Percentiles rank a stretch among this genome's conserved stretches.
These are phyloP conservation scores for Schizosaccharomyces octosporus DNA, from an alignment of 805 yeast genomes.

Conservation along the genomic window DNA sequence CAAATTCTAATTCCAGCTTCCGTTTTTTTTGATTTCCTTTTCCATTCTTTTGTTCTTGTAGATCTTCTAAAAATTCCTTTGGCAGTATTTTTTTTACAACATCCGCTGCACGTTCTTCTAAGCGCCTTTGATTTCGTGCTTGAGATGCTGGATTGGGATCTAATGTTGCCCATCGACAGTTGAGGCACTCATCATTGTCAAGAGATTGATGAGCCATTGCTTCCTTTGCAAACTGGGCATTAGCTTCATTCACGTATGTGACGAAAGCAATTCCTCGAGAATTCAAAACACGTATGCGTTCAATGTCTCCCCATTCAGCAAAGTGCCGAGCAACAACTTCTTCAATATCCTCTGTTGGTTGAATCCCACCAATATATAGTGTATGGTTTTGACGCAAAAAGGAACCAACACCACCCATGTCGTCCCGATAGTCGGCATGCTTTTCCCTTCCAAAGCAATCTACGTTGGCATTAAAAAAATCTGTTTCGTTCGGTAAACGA, in stretches of 20 bases:
- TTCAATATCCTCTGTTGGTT: conserved; percentile 20
- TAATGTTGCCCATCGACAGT: conserved; percentile 69
- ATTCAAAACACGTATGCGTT: conserved; percentile 34
- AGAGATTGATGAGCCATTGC: conserved; percentile 73
- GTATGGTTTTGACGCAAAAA: conserved; percentile 48
- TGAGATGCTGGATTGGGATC: conserved; percentile 58
- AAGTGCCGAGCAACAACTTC: conserved; percentile 26
- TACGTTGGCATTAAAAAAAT: conserved; percentile 32
- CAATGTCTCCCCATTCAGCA: conserved; percentile 53
- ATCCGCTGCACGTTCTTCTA: conserved; percentile 29
- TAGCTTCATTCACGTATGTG: conserved; percentile 36
- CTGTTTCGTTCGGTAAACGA: conserved; percentile 40
- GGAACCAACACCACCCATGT: conserved; percentile 84
- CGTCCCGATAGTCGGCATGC: conserved; percentile 59
- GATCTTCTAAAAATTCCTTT: conserved; percentile 6
- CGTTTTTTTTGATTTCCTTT: conserved; percentile 5
- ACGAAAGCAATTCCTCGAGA: conserved; percentile 56
- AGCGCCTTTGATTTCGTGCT: conserved; percentile 22
- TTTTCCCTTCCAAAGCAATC: conserved; percentile 91
- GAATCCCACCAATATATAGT: conserved; percentile 42
- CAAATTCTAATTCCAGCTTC: conserved; percentile 7
- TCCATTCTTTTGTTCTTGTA: conserved; percentile 1
- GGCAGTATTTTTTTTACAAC: conserved; percentile 17
- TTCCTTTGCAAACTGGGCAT: conserved; percentile 87
- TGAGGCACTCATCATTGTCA: conserved; percentile 38